Evolutionary conservation across 805 yeast genomes (phyloP).

Genomic region (Metschnikowia peoriensis): DNA sequence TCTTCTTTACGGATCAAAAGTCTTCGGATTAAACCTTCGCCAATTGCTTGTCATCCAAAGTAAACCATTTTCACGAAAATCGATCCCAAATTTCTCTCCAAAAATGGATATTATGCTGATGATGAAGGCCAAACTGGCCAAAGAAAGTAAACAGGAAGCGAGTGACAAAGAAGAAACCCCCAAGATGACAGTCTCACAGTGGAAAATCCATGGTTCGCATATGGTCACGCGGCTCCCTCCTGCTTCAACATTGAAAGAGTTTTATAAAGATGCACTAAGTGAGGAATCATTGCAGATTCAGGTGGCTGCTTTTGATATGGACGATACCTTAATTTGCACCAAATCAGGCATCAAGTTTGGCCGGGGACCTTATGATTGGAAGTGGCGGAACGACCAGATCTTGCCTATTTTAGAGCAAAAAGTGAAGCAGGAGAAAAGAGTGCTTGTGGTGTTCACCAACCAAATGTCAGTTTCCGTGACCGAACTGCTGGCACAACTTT

Average conservation of each 20-base stretch:
- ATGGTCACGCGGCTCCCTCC: slow-evolving; percentile 43
- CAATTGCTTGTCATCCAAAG: neutral
- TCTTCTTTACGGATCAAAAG: neutral
- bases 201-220: slow-evolving; percentile 39
- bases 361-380: slow-evolving; percentile 69
- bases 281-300: neutral
- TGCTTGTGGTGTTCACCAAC: slow-evolving; percentile 76
- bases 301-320: slow-evolving; percentile 81
- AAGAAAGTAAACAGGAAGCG: neutral
- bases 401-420: slow-evolving; percentile 22
- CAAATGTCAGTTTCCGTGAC: slow-evolving; percentile 68
- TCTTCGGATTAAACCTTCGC: neutral
- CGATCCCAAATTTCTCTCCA: neutral
- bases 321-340: slow-evolving; percentile 70
- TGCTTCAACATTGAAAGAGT: slow-evolving; percentile 2
- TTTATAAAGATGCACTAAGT: neutral
- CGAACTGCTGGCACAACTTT: slow-evolving; percentile 9
- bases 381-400: slow-evolving; percentile 36
- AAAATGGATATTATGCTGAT: slow-evolving; percentile 7
- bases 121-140: slow-evolving; percentile 4
- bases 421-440: slow-evolving; percentile 25
- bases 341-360: slow-evolving; percentile 62
- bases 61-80: neutral
- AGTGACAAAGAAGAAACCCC: neutral
- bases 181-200: slow-evolving; percentile 19